Percentiles rank a stretch among this genome's conserved stretches.
Conservation (phyloP, 2,329 filamentous ascomycete genomes). For the Aspergillus costaricaensis region DNA sequence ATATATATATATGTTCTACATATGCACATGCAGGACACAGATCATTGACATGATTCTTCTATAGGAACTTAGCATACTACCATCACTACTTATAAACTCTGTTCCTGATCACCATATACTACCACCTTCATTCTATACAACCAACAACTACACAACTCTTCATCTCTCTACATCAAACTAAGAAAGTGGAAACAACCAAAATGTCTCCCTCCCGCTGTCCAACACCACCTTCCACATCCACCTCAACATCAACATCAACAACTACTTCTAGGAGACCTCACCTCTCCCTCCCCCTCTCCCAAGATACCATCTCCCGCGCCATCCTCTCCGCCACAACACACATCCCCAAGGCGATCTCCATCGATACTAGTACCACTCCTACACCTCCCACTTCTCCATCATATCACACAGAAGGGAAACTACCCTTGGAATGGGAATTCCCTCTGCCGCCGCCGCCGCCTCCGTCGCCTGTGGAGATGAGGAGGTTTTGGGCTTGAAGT, state of each 20-base stretch:
- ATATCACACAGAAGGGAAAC: slow-evolving; percentile 1
- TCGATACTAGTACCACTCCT: slow-evolving; percentile 21
- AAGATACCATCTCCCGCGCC: slow-evolving; percentile 41
- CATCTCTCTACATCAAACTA: background rate
- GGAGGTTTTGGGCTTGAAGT: slow-evolving; percentile 8
- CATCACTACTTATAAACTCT: background rate
- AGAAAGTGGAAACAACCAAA: no score
- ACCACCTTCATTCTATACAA: background rate
- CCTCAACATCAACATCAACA: background rate
- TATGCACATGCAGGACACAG: background rate
- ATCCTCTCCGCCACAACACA: slow-evolving; percentile 40
- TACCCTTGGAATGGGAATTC: background rate
- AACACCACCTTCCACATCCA: background rate
- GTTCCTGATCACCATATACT: background rate
- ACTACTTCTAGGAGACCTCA: slow-evolving; percentile 5
- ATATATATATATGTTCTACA: background rate
- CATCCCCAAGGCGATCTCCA: slow-evolving; percentile 31
- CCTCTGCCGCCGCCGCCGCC: slow-evolving; percentile 32
- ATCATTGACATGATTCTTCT: background rate
- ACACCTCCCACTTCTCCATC: background rate
- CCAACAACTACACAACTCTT: background rate
- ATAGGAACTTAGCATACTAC: background rate
- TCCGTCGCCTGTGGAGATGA: slow-evolving; percentile 33
- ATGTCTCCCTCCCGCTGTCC: background rate
- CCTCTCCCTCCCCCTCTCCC: slow-evolving; percentile 31